These are phyloP conservation scores for Gossypium davidsonii DNA, from an alignment of 441 rosid genomes.

Conservation along the genomic window DNA sequence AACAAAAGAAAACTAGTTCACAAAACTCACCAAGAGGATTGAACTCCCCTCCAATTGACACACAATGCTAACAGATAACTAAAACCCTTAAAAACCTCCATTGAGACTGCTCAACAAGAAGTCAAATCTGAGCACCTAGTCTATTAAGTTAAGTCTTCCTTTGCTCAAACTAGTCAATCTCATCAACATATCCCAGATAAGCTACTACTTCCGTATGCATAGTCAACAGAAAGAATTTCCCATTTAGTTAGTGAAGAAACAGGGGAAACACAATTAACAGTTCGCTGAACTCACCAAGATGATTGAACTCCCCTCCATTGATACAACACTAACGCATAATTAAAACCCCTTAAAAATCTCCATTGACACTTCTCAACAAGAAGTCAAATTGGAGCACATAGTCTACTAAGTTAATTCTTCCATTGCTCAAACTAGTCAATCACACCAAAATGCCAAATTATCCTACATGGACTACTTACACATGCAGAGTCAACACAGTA, in stretches of 20 bases:
- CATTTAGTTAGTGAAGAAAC: background rate
- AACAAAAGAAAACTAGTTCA: background rate
- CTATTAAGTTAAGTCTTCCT: background rate
- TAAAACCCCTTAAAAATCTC: too few species aligned
- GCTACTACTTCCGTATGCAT: background rate
- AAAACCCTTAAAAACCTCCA: background rate
- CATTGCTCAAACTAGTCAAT: background rate
- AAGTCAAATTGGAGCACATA: too few species aligned
- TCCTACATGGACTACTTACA: too few species aligned
- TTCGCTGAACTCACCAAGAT: slow-evolving; percentile 35
- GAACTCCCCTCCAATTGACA: slow-evolving; percentile 55
- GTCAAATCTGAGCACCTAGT: background rate
- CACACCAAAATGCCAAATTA: background rate
- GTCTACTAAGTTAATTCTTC: background rate
- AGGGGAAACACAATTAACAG: background rate
- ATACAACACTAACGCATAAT: too few species aligned
- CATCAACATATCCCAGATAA: background rate
- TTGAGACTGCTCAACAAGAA: background rate
- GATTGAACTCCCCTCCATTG: too few species aligned
- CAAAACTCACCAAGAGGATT: slow-evolving; percentile 57
- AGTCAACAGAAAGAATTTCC: background rate
- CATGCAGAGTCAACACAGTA: background rate
- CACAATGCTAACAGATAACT: background rate
- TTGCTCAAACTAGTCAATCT: background rate
- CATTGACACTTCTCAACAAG: too few species aligned